Evolutionary conservation across 1,284 basidiomycete species (phyloP).

Genomic region (Marasmius fiardii): DNA sequence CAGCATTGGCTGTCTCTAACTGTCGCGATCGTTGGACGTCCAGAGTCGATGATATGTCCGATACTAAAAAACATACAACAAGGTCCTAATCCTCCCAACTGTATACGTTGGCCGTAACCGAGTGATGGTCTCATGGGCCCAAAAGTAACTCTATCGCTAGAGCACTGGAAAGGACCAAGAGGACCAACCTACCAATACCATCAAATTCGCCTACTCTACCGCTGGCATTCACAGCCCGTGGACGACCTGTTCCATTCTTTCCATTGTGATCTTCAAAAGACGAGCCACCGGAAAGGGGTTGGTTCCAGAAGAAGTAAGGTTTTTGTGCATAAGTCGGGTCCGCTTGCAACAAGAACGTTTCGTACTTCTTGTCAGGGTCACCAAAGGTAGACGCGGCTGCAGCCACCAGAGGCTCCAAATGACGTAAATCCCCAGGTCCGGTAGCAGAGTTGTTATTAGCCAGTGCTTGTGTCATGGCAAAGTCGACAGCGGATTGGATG

Average conservation of each 20-base stretch:
- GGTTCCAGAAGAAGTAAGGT: conserved; percentile 36
- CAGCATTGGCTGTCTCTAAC: too few relatives aligned
- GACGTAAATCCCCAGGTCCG: conserved; percentile 11
- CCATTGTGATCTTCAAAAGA: not conserved
- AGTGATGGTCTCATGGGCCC: too few relatives aligned
- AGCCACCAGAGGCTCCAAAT: conserved; percentile 30
- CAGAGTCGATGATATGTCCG: too few relatives aligned
- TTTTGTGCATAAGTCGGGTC: conserved; percentile 24
- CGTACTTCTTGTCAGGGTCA: conserved; percentile 33
- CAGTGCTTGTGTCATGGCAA: conserved; percentile 29
- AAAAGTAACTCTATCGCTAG: too few relatives aligned
- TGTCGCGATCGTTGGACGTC: too few relatives aligned
- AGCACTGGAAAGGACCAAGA: too few relatives aligned
- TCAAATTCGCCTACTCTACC: not conserved
- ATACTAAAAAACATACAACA: too few relatives aligned
- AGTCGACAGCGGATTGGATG: conserved; percentile 47
- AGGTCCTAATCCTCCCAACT: too few relatives aligned
- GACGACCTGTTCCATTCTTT: not conserved
- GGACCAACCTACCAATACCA: too few relatives aligned
- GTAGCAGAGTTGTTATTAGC: not conserved
- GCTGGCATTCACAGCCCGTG: not conserved
- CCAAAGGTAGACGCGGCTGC: conserved; percentile 35
- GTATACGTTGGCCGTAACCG: too few relatives aligned
- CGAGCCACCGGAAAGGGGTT: conserved; percentile 27
- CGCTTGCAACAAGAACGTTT: conserved; percentile 24